phyloP scores from a whole-genome alignment of 305 asterid genomes.

The Solanum chacoense region DNA sequence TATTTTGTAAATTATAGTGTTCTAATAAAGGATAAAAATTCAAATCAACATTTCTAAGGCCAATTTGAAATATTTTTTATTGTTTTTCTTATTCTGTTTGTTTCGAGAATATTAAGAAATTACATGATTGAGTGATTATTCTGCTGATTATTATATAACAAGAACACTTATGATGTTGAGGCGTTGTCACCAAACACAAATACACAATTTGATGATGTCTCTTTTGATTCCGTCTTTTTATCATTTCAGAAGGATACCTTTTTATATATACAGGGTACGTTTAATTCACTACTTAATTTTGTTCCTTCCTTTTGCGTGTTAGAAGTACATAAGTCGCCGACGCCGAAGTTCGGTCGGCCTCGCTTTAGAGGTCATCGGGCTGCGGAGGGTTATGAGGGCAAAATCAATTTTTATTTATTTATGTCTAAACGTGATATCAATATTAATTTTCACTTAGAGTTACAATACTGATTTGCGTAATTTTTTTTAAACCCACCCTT shows the following conservation, averaged over 20 bases:
- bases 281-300: not conserved
- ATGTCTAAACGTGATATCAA: not conserved
- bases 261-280: not conserved
- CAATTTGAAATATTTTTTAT: not conserved
- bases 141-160: not conserved
- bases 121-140: not conserved
- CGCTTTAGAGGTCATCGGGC: not conserved
- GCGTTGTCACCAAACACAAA: not conserved
- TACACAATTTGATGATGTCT: not conserved
- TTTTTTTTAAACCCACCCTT: not conserved
- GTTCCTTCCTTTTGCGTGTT: not conserved
- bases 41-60: not conserved
- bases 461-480: not conserved
- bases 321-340: not conserved
- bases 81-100: not conserved
- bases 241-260: not conserved
- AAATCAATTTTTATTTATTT: too few relatives aligned
- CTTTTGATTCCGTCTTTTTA: not conserved
- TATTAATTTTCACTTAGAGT: not conserved
- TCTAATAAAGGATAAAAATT: not conserved
- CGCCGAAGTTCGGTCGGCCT: accelerated
- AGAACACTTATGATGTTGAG: not conserved
- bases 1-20: not conserved
- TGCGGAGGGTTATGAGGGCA: not conserved
- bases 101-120: not conserved